These are phyloP conservation scores for Paraglomus brasilianum DNA, from an alignment of 192 early-diverging fungal genomes.

Conservation along the genomic window DNA sequence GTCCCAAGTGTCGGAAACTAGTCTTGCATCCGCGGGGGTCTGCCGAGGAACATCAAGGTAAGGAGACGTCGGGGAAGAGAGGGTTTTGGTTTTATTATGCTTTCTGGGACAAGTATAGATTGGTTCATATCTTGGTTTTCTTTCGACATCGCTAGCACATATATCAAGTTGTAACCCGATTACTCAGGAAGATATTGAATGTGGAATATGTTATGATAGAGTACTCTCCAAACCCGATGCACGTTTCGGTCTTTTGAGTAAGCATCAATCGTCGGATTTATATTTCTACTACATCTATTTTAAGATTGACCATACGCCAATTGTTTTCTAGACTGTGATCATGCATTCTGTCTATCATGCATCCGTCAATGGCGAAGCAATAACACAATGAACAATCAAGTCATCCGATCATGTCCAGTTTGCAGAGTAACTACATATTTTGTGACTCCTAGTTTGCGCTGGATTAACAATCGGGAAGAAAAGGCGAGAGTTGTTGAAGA, in stretches of 20 bases:
- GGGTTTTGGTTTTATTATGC: too few species aligned
- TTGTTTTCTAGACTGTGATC: constrained; percentile 32
- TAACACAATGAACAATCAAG: constrained; percentile 27
- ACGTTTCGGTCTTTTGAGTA: constrained; percentile 34
- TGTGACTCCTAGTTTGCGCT: constrained; percentile 31
- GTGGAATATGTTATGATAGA: constrained; percentile 34
- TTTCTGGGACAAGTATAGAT: too few species aligned
- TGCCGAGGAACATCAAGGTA: constrained; percentile 34
- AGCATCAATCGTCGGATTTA: neutral
- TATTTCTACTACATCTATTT: neutral
- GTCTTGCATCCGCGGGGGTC: constrained; percentile 31
- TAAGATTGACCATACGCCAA: neutral
- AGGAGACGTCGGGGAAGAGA: neutral
- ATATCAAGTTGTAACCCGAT: constrained; percentile 23
- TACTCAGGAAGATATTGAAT: constrained; percentile 27
- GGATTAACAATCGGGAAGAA: constrained; percentile 31
- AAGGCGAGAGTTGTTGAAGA: constrained; percentile 28
- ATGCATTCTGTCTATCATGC: constrained; percentile 34
- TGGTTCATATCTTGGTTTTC: neutral
- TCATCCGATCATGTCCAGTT: constrained; percentile 30
- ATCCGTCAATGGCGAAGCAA: constrained; percentile 34
- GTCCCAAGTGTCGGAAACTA: constrained; percentile 31
- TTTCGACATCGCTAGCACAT: constrained; percentile 13
- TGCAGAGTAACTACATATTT: constrained; percentile 29
- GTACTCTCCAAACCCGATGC: constrained; percentile 28